Base-by-base conservation (phyloP, 805 yeast genomes). In the Maudiozyma barnettii region DNA sequence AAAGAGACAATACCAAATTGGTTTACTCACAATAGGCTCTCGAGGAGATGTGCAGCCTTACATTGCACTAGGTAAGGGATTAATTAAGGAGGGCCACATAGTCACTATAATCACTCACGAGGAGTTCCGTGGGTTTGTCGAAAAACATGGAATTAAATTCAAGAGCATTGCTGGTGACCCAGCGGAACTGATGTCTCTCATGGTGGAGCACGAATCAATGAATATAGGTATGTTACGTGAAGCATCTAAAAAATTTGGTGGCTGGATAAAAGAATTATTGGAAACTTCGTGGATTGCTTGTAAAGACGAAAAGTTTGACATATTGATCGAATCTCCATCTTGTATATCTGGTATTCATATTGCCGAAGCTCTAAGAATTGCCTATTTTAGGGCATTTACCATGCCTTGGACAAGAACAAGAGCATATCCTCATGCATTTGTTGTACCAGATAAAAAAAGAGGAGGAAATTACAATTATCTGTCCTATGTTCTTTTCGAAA, bases 361-460 rank as follows among this genome's bases (percentile, higher is more conserved):
- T 48, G 96, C 98, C 3, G 98, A 91, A 63, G 95, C 95, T 1
- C 66, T 91, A 49, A 78, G 80, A 19, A 84, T 91, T 48, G 95
- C 98, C 0, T 91, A 91, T 61, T 84, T 86, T 70, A 73, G 97
- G 57, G 97, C 97, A 0, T 91, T 91, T 61, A 91, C 98, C 0
- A 91, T 91, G 98, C 98, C 98, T 0, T 91, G 98, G 98, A 87
- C 97, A 0, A 69, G 95, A 51, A 90, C 98, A 0, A 74, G 95
- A 54, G 95, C 96, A 0, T 91, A 91, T 61, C 97, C 97, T 1
- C 97, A 91, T 70, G 97, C 98, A 0, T 89, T 91, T 53, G 79
- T 90, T 61, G 95, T 87, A 7, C 96, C 98, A 0, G 96, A 89
- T 50, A 95, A 86, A 65, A 87, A 84, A 60, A 76, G 84, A 62